Evolutionary conservation across 768 basidiomycete species (phyloP).

Genomic region (Hypsizygus marmoreus): DNA sequence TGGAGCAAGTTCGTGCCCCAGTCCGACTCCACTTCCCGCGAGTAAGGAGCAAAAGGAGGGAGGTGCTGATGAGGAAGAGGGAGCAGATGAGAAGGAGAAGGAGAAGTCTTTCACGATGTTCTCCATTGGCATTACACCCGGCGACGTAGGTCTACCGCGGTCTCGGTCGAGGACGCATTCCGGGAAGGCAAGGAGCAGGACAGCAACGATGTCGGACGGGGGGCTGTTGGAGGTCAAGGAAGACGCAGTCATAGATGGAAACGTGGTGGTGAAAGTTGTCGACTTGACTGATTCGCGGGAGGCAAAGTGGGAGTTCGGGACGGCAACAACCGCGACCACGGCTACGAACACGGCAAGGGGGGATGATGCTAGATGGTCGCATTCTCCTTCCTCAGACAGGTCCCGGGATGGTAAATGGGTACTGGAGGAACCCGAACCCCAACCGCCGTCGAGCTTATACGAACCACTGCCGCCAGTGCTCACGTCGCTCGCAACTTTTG

Average conservation of each 20-base stretch:
- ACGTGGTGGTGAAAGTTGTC: constrained; percentile 22
- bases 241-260: constrained; percentile 1
- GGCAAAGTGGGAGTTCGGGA: constrained; percentile 61
- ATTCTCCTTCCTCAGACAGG: background rate
- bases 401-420: too few relatives aligned
- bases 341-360: background rate
- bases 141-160: constrained; percentile 29
- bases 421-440: too few relatives aligned
- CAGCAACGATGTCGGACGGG: constrained; percentile 8
- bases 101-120: constrained; percentile 35
- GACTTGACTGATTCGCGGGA: constrained; percentile 31
- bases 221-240: constrained; percentile 7
- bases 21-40: constrained; percentile 14
- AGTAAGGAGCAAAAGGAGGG: background rate
- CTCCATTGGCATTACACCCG: constrained; percentile 43
- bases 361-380: background rate
- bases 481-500: background rate
- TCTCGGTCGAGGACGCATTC: constrained; percentile 32
- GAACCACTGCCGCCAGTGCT: background rate
- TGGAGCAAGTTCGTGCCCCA: constrained; percentile 27
- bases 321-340: too few relatives aligned
- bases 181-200: constrained; percentile 16
- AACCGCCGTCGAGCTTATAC: too few relatives aligned
- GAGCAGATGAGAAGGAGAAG: constrained; percentile 24
- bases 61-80: constrained; percentile 3